Conservation (phyloP, 1,139 yeast genomes). For the Suhomyces guaymorum region DNA sequence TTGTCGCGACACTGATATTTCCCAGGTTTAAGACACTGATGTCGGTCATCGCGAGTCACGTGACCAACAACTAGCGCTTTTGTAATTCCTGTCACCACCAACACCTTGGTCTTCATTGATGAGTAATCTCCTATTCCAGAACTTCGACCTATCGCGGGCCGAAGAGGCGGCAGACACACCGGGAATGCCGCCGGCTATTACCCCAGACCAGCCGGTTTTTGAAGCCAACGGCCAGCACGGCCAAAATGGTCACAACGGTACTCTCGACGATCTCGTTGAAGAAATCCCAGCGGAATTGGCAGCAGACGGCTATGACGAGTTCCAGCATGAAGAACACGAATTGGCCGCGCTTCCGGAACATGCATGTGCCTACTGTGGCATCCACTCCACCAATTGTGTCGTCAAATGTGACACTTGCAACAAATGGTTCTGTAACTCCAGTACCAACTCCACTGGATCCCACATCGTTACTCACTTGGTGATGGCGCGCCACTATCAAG, state of each 20-base stretch:
- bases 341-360: conserved; percentile 25
- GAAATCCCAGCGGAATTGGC: not conserved
- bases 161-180: conserved; percentile 2
- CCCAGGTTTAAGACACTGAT: too few relatives aligned
- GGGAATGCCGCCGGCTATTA: too few relatives aligned
- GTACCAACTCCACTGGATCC: conserved; percentile 61
- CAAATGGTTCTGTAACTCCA: conserved; percentile 92
- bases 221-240: too few relatives aligned
- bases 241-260: too few relatives aligned
- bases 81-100: not conserved
- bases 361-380: conserved; percentile 79
- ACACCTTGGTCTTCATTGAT: conserved; percentile 11
- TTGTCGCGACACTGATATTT: too few relatives aligned
- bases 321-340: conserved; percentile 7
- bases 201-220: too few relatives aligned
- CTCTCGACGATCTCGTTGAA: too few relatives aligned
- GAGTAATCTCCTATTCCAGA: conserved; percentile 30
- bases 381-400: conserved; percentile 63
- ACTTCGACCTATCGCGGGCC: conserved; percentile 14
- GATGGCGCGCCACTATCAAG: conserved; percentile 73
- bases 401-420: conserved; percentile 76
- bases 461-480: conserved; percentile 89
- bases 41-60: not conserved
- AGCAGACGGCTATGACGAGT: conserved; percentile 1
- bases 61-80: not conserved